Base-by-base conservation (phyloP, 225 moss, liverwort and hornwort species). In the Antitrichia curtipendula region DNA sequence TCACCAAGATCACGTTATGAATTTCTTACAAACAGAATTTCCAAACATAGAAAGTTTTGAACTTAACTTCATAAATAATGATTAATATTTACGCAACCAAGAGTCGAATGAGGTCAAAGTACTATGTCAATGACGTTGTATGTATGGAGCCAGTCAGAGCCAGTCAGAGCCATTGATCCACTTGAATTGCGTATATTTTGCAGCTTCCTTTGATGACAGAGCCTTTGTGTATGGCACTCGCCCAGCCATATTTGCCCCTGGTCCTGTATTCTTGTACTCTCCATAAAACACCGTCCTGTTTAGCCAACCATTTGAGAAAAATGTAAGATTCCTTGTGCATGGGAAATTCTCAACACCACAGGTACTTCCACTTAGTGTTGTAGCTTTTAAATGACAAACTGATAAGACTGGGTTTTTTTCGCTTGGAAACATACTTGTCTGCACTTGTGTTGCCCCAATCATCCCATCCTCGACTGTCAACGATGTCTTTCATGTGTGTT, bases 141-240 rank as follows among this genome's bases (percentile, higher is more conserved):
- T 73, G 27, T n/a, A n/a, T n/a, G n/a, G 32, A 92, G 88, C 92
- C 92, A 89, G 7, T 91, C 88, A 3, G 92, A 92, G 59, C 92
- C 91, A 84, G 8, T 91, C 88, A 3, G 92, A 92, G 59, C 92
- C 91, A 84, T 92, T 77, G 41, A 92, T 89, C 91, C 91, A 92
- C 43, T 68, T 64, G 38, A 88, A 47, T 17, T 63, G 59, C 8
- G 76, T 91, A 58, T 69, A 91, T 20, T 53, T 45, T 62, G 76
- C 86, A 83, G 84, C 89, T 81, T 92, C 89, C 21, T 43, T 10
- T 4, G 81, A 57, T 43, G 89, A 83, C 14, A 92, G 92, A 40
- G 65, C 47, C 43, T 45, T 83, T 3, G 88, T 10, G 47, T 89
- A 92, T 17, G 86, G 24, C 83, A 88, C 89, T 24, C 86, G 85